Evolutionary conservation across 306 rosid genomes (phyloP), one percentile per base, ranked within the genome.

Genomic region (Pyrus pyrifolia): DNA sequence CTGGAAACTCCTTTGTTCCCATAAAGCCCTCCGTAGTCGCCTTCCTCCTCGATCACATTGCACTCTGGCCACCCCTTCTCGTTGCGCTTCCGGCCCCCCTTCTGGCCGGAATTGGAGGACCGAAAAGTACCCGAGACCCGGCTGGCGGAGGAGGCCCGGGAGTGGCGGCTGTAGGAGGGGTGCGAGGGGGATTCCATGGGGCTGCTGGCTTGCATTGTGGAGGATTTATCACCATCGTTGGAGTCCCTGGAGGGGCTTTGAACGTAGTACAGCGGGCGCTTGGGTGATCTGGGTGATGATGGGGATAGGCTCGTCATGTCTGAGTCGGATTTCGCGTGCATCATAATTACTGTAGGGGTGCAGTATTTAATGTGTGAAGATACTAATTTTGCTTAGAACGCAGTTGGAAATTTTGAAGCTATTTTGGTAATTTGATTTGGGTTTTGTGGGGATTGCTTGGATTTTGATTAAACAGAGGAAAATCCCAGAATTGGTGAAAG

Each of bases 231-330:
- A 31, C 94, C 96, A 79, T 89, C 97, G 82, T 90, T 84, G 31
- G 98, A 94, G 33, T 94, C 96, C 31, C 89, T 71, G 0, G 95
- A 88, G 1, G 98, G 98, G 77, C 97, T 90, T 64, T 90, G 91
- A 17, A 91, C 93, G 72, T 81, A 90, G 81, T 91, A 94, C 30
- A 72, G 85, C 2, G 87, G 77, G 25, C 87, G 87, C 67, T 94
- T 94, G 12, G 94, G 94, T 4, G 94, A 91, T 75, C 85, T 71
- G 2, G 90, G 90, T 5, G 93, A 85, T 14, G 93, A 93, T 14
- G 90, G 82, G 22, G 81, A 87, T 31, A 75, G 85, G 61, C 98
- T 94, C 3, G 96, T 90, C 25, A 83, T 87, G 63, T 94, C 93
- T 4, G 95, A 94, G 77, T 94, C 98, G 3, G 89, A 88, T 72